Base-by-base conservation (phyloP, 345 rosid genomes). In the Euphorbia pulcherrima region DNA sequence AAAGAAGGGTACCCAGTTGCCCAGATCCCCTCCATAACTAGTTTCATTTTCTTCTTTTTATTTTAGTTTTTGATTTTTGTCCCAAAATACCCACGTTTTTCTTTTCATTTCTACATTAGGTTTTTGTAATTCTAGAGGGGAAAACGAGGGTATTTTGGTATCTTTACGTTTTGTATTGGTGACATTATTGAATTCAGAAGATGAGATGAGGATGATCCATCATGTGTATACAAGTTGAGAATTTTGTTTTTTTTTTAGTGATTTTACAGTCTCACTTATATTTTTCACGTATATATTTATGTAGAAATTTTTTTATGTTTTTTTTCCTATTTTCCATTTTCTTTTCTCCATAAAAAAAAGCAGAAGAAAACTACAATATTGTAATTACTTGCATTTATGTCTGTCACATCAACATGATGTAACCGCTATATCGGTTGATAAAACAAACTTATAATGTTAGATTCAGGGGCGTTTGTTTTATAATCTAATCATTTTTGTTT, bases 1-100 rank as follows among this genome's bases (percentile, higher is more conserved):
- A 90, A 80, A 77, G 97, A 84, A 82, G 62, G 60, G 92, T 90
- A 21, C 92, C 92, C 84, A 90, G 92, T 69, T 86, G 97, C 80
- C 97, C 97, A 78, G 97, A 90, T 83, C 97, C 94, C 81, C 87
- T 90, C 75, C 97, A 90, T 76, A 90, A 90, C 85, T 86, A 90
- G 87, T 68, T 29, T 12, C 62, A 30, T 50, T 28, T 39, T 9
- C 50, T 54, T 33, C 0, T 48, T 28, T 23, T 55, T 16, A 13
- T 29, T 29, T 23, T 50, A 1, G 1, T 54, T 37, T 74, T 60
- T 50, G 8, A 28, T 46, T 59, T 59, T 29, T 68, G n/a, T 68
- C 13, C 89, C 87, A 83, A 83, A 85, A 83, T 85, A 83, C 82
- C 89, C 81, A 67, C 75, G 85, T 81, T 83, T 81, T 85, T 77